Percentiles rank a stretch among this genome's conserved stretches.
Conservation (phyloP, 108 stramenopile genomes). For the Nannochloropsis oceanica region DNA sequence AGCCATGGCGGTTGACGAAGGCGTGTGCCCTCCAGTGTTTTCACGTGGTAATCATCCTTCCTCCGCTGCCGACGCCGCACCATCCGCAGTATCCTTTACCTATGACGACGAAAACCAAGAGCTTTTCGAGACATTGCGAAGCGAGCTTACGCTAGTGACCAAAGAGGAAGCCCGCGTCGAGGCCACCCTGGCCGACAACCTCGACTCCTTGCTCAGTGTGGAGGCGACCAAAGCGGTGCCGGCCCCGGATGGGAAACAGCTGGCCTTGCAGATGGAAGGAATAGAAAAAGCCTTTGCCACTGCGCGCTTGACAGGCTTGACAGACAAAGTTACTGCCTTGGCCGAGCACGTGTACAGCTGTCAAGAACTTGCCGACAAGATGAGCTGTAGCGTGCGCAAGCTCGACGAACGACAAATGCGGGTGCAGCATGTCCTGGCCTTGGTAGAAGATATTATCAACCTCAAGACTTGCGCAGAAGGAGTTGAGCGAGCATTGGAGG, state of each 20-base stretch:
- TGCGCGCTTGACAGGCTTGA: background rate
- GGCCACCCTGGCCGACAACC: background rate
- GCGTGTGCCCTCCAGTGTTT: no score
- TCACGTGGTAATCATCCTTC: no score
- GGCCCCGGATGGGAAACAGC: background rate
- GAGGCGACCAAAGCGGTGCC: background rate
- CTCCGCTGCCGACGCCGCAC: background rate
- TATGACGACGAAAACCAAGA: background rate
- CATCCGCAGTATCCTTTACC: background rate
- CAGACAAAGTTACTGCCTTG: background rate
- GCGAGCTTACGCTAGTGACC: background rate
- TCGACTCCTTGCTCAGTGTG: background rate
- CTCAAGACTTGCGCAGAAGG: constrained; percentile 27
- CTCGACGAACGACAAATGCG: constrained; percentile 31
- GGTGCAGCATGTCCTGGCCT: constrained; percentile 20
- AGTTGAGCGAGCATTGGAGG: constrained; percentile 11
- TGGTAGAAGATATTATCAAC: constrained; percentile 25
- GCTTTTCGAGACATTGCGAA: background rate
- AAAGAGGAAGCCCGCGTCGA: background rate
- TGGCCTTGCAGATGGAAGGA: background rate
- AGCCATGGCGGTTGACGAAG: no score
- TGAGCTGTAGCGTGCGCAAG: constrained; percentile 16
- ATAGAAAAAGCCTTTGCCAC: background rate
- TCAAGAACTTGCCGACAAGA: constrained; percentile 19
- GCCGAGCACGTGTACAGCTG: background rate